These are phyloP conservation scores for Chrysopogon serrulatus DNA, from an alignment of 176 grass and related monocot genomes.

Conservation along the genomic window DNA sequence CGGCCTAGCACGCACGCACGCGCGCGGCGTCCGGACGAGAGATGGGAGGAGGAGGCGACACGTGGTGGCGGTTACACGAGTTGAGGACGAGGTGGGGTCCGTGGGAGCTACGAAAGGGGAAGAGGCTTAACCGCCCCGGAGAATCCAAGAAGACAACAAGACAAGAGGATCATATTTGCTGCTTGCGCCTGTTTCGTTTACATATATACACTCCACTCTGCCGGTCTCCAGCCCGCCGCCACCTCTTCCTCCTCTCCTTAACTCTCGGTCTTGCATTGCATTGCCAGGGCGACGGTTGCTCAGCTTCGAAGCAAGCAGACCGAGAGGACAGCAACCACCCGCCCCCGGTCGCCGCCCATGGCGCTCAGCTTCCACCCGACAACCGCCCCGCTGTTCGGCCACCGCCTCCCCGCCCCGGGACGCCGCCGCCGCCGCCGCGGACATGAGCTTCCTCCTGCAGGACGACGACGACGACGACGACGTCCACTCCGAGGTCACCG, in stretches of 20 bases:
- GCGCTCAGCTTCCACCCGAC: conserved; percentile 28
- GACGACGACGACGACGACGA: not conserved
- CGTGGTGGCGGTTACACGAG: not conserved
- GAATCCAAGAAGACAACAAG: no score
- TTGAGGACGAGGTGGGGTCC: not conserved
- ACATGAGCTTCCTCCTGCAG: conserved; percentile 20
- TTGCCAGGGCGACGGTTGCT: conserved; percentile 2
- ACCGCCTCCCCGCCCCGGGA: not conserved
- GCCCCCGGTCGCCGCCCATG: conserved; percentile 11
- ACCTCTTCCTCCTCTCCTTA: not conserved
- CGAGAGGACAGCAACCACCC: not conserved
- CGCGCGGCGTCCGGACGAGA: no score
- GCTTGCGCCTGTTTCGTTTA: no score
- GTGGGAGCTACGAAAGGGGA: not conserved
- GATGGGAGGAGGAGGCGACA: not conserved
- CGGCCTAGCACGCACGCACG: no score
- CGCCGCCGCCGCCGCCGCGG: not conserved
- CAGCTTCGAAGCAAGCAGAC: not conserved
- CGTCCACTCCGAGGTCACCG: conserved; percentile 36
- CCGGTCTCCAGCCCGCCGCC: not conserved
- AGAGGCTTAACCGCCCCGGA: not conserved
- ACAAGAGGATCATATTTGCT: no score
- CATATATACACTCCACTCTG: no score
- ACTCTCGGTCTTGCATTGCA: not conserved
- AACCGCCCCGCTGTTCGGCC: conserved; percentile 2